These are phyloP conservation scores for Fonsecaea pugnacius DNA, from an alignment of 2,329 filamentous ascomycete genomes.

Conservation along the genomic window DNA sequence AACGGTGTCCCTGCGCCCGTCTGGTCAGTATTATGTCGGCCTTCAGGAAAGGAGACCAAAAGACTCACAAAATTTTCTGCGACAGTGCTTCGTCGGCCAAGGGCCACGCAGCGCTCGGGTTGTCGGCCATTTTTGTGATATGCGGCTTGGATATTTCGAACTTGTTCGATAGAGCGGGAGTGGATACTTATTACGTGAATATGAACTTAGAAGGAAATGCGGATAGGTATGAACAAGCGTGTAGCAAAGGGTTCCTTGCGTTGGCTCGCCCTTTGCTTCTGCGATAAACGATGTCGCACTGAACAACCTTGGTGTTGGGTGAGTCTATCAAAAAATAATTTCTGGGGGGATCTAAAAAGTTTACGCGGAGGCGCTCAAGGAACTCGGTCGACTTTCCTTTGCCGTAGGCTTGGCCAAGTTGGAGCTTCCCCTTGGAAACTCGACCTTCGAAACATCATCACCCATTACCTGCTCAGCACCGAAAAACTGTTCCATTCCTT, in stretches of 20 bases:
- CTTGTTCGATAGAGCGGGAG: constrained; percentile 2
- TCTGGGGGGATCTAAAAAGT: constrained; percentile 20
- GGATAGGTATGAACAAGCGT: neutral
- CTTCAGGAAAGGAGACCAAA: constrained; percentile 63
- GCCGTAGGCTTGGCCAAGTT: constrained; percentile 14
- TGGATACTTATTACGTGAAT: neutral
- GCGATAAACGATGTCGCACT: constrained; percentile 22
- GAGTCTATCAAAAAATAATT: constrained; percentile 17
- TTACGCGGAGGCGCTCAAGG: constrained; percentile 17
- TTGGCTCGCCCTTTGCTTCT: constrained; percentile 47
- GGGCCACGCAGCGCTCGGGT: constrained; percentile 62
- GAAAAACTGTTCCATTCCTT: constrained; percentile 25
- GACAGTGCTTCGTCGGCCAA: constrained; percentile 74
- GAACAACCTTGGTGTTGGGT: neutral
- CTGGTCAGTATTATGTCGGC: neutral
- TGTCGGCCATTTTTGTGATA: constrained; percentile 33
- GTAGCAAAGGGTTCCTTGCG: constrained; percentile 50
- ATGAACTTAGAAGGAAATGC: neutral
- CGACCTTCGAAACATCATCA: constrained; percentile 29
- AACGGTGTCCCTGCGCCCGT: constrained; percentile 62
- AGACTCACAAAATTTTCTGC: constrained; percentile 72
- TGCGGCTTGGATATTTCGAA: neutral
- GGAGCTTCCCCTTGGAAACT: constrained; percentile 20
- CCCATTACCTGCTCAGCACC: constrained; percentile 22
- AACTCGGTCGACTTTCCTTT: constrained; percentile 19